Evolutionary conservation across 2,329 filamentous ascomycete genomes (phyloP), one percentile per base, ranked within the genome.

Genomic region (Fusarium sp.): DNA sequence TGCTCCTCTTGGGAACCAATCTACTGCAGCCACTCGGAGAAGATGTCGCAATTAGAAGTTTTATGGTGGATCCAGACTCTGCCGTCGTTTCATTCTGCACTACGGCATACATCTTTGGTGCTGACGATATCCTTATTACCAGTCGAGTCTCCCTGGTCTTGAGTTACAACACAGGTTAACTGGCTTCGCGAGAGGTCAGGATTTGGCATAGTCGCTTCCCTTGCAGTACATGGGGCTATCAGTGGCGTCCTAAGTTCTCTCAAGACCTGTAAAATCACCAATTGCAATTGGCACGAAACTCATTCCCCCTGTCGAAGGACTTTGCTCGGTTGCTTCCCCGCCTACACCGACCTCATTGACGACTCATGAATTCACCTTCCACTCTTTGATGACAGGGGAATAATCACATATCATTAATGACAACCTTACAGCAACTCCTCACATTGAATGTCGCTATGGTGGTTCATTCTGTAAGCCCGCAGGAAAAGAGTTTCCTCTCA

Each of bases 331-430:
- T 30, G 10, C 11, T 49, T 26, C 16, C 47, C 53, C 33, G 57
- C 53, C 44, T 50, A 33, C 38, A 50, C 53, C 53, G 33, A 38
- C 23, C 31, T 8, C 10, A 6, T 18, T 42, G 26, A 33, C 44
- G 30, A 34, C 40, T 20, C 16, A 15, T n/a, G 20, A 16, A 13
- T 20, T 49, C 9, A 8, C 26, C 9, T 34, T 31, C 28, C 30
- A 23, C 26, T 9, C 10, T 18, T 55, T 49, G 6, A 18, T 34
- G 30, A 41, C 28, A 26, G 28, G 40, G 2, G 4, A 18, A 18
- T 13, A 6, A 47, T 57, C 52, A 57, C n/a, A 60, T 60, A 49
- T 57, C 57, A 49, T 36, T 30, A 42, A 36, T 31, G 15, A 33
- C 10, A 13, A 6, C 7, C 13, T 30, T 12, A 6, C 4, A 8